Conservation (phyloP, 164 flowering plant genomes). For the Vitis cinerea region DNA sequence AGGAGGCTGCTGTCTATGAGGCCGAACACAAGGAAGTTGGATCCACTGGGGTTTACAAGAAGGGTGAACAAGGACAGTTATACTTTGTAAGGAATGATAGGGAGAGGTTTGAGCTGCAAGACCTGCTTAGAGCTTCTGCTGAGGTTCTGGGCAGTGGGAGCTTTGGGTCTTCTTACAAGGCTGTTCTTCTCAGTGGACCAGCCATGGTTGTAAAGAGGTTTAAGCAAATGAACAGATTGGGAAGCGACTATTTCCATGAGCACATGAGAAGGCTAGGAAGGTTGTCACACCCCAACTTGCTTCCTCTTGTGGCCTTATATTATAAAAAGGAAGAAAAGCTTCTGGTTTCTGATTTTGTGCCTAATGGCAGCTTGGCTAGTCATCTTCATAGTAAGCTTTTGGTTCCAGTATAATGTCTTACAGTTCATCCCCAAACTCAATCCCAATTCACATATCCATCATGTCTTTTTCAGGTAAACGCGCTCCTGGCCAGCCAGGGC, state of each 20-base stretch:
- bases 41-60: conserved; percentile 1
- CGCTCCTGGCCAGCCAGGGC: conserved; percentile 21
- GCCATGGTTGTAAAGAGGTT: conserved; percentile 61
- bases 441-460: not conserved
- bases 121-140: conserved; percentile 56
- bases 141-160: conserved; percentile 65
- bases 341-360: conserved; percentile 44
- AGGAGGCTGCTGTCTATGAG: not conserved
- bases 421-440: too few relatives aligned
- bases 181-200: conserved; percentile 31
- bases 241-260: conserved; percentile 46
- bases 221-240: conserved; percentile 42
- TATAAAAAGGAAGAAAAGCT: conserved; percentile 66
- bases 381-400: conserved; percentile 51
- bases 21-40: not conserved
- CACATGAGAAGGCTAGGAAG: conserved; percentile 54
- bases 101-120: conserved; percentile 47
- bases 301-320: conserved; percentile 52
- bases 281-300: conserved; percentile 47
- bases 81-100: conserved; percentile 39
- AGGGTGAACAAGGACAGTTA: conserved; percentile 21
- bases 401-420: too few relatives aligned
- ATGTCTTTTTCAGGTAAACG: conserved; percentile 29
- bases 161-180: conserved; percentile 65
- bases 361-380: conserved; percentile 62